Evolutionary conservation across 805 yeast species (phyloP), one percentile per base, ranked within the genome.

Genomic region (Ogataea kodamae): DNA sequence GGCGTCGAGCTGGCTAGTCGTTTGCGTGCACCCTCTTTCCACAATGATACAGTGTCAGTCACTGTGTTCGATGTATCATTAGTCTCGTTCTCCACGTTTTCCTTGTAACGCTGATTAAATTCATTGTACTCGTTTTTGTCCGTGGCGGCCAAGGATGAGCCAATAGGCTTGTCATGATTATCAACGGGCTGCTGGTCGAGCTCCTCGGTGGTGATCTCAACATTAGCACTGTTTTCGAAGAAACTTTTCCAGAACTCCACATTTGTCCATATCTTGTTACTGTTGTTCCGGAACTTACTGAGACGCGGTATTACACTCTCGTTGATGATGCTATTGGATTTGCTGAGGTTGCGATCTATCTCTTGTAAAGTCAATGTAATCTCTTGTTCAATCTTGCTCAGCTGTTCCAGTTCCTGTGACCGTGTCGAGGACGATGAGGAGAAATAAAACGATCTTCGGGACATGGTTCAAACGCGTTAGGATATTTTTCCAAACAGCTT

Each of bases 311-410:
- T 65, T 18, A 87, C 68, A 25, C 70, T 69, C 40, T 81, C 81
- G 29, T 77, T 76, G 16, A 88, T 75, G 20, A 79, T 70, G 28
- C 76, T 69, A 53, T 82, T 85, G 13, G 89, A 76, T 26, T 70
- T 65, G 9, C 81, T 72, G 30, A 87, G 67, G 50, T 85, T 81
- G 29, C 76, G 70, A 59, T 87, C 95, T 15, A 88, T 83, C 29
- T 78, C 80, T 55, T 86, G 96, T 29, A 88, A 61, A 5, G 78
- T 74, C 33, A 81, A 56, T 0, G 95, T 85, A 25, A 85, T 82
- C 50, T 79, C 82, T 54, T 83, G 94, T 49, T 87, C 95, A 26
- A 85, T 56, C 47, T 74, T 67, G 49, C 86, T 94, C 50, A 80
- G 57, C 55, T 74, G 62, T 22, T 58, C 57, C 17, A 54, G 37